phyloP scores from a whole-genome alignment of 805 yeast genomes.

The Candida incommunis region DNA sequence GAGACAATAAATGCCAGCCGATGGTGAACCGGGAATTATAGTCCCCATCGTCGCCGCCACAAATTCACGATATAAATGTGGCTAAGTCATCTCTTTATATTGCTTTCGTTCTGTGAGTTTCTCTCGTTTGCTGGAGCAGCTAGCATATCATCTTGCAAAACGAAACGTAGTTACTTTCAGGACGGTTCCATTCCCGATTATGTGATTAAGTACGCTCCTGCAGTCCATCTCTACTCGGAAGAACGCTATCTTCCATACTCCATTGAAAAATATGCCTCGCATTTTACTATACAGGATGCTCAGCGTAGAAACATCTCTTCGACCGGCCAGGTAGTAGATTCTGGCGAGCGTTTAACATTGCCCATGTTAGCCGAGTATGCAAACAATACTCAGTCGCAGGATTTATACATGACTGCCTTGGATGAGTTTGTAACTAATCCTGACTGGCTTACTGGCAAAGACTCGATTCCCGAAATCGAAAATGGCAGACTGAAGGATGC shows the following conservation, averaged over 20 bases:
- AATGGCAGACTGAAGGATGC: constrained; percentile 63
- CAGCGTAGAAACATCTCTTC: constrained; percentile 6
- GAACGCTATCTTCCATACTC: constrained; percentile 80
- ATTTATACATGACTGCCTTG: constrained; percentile 47
- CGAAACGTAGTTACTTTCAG: background rate
- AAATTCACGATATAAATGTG: too few relatives aligned
- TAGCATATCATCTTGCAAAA: too few relatives aligned
- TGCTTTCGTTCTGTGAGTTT: too few relatives aligned
- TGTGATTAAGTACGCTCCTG: constrained; percentile 34
- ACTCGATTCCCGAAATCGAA: constrained; percentile 52
- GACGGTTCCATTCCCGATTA: constrained; percentile 16
- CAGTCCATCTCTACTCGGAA: constrained; percentile 78
- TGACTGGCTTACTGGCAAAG: constrained; percentile 69
- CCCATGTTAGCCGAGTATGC: constrained; percentile 14
- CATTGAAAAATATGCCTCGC: constrained; percentile 48
- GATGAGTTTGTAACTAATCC: constrained; percentile 63
- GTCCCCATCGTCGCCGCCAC: too few relatives aligned
- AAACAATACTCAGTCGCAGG: constrained; percentile 15
- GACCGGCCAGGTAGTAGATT: constrained; percentile 17
- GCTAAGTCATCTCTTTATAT: too few relatives aligned
- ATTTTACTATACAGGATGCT: constrained; percentile 43
- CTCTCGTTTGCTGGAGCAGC: too few relatives aligned
- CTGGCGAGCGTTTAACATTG: constrained; percentile 1
- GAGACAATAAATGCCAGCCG: too few relatives aligned
- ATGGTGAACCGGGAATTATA: too few relatives aligned